Conservation (phyloP, 2,329 filamentous ascomycete species). For the Pseudogymnoascus sp. region DNA sequence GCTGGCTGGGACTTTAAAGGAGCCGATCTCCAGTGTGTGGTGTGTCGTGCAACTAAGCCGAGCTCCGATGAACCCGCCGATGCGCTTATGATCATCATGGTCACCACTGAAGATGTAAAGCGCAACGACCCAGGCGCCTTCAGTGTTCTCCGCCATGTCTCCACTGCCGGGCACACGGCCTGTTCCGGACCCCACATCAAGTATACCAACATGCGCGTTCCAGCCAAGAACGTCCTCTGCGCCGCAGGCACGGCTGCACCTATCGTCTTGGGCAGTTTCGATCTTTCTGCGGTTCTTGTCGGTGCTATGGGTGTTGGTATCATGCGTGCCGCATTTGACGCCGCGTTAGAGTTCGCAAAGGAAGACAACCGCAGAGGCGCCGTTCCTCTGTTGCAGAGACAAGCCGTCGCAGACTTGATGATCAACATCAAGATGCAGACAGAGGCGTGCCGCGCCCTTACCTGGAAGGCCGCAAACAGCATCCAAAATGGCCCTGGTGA, state of each 20-base stretch:
- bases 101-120: slow-evolving; percentile 43
- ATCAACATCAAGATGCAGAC: slow-evolving; percentile 47
- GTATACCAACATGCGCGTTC: slow-evolving; percentile 44
- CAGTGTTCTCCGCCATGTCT: slow-evolving; percentile 40
- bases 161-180: slow-evolving; percentile 42
- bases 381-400: slow-evolving; percentile 40
- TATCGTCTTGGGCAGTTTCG: slow-evolving; percentile 40
- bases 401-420: slow-evolving; percentile 46
- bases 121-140: slow-evolving; percentile 40
- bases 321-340: slow-evolving; percentile 48
- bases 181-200: slow-evolving; percentile 43
- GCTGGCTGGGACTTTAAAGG: slow-evolving; percentile 48
- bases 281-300: slow-evolving; percentile 41
- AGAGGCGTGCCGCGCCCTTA: slow-evolving; percentile 44
- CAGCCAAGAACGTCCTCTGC: slow-evolving; percentile 41
- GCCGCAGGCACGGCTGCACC: slow-evolving; percentile 38
- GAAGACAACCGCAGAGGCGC: slow-evolving; percentile 40
- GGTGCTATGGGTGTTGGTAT: slow-evolving; percentile 50
- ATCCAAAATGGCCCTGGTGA: slow-evolving; percentile 39
- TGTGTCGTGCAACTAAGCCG: slow-evolving; percentile 38
- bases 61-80: slow-evolving; percentile 28
- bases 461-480: slow-evolving; percentile 45
- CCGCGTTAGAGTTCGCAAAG: slow-evolving; percentile 45
- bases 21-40: slow-evolving; percentile 46
- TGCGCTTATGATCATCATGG: slow-evolving; percentile 43